A percentile compares a stretch with the other conserved stretches of the same genome.
phyloP scores from a whole-genome alignment of 73 alveolate species.

The Durusdinium trenchii region DNA sequence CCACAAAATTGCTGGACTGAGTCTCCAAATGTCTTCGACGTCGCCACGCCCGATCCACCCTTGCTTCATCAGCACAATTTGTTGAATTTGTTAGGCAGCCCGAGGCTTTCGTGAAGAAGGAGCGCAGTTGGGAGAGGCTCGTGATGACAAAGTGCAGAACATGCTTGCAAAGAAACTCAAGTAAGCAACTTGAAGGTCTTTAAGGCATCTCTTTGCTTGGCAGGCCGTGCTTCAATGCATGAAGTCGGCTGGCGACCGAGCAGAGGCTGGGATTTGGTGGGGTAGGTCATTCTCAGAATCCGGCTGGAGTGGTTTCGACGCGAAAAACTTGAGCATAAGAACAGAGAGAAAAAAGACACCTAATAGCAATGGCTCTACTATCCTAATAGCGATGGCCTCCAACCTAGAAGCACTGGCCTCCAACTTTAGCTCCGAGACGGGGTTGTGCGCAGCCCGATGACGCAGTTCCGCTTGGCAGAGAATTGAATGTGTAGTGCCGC shows the following conservation, averaged over 20 bases:
- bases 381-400: no score
- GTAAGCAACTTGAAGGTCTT: not conserved
- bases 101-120: slow-evolving; percentile 76
- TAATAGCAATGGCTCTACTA: no score
- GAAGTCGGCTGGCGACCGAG: slow-evolving; percentile 79
- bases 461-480: no score
- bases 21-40: not conserved
- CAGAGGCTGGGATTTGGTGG: slow-evolving; percentile 19
- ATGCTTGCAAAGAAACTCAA: not conserved
- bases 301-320: no score
- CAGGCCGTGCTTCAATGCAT: slow-evolving; percentile 84
- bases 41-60: not conserved
- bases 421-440: no score
- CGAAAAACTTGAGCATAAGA: no score
- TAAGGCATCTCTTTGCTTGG: not conserved
- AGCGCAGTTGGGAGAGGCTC: slow-evolving; percentile 76
- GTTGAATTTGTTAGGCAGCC: slow-evolving; percentile 45
- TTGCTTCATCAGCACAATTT: not conserved
- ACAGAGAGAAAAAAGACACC: no score
- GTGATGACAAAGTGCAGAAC: not conserved
- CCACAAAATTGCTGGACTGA: not conserved
- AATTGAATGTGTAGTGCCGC: no score
- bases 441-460: no score
- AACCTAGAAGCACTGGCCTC: no score
- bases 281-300: no score